Base-by-base conservation (phyloP, 139 green algal genomes). In the Chloropicon primus region DNA sequence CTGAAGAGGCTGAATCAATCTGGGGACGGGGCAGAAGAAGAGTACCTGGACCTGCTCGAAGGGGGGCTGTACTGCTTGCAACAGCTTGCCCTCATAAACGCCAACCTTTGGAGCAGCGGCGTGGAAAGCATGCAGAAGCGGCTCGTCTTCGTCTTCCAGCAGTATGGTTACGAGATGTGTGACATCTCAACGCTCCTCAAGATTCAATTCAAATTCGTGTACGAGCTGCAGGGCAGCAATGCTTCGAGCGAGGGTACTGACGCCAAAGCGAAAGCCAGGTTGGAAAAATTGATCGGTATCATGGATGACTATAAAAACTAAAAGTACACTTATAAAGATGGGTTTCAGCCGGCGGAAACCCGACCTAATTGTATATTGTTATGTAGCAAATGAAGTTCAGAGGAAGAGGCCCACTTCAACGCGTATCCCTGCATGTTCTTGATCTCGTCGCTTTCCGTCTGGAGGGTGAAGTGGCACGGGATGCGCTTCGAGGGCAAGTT, bases 31-130 rank as follows among this genome's bases (percentile, higher is more conserved):
- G 86, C 87, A n/a, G 85, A 87, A 2, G 17, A 85, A n/a, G 85
- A 5, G 1, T 80, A 80, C 80, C 17, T 83, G 5, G 84, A 79
- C 25, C 84, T 85, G 21, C 77, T 95, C 80, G 91, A 92, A 41
- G 89, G 88, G 2, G 92, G 93, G 1, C 85, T 94, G 41, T 96
- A 88, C 84, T 93, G 87, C 2, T 82, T 96, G 84, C 91, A 97
- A 85, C 87, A 90, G 79, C 73, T 85, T 26, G 24, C 24, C 10
- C 24, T 75, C 5, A 17, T 75, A 27, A 17, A 5, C 5, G 72
- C 5, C 25, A 22, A 17, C 72, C 5, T 75, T 17, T 75, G 72
- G 72, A 75, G 72, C 72, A 28, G 25, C 25, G 72, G 72, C 10
- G 72, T 41, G 10, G 5, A 5, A 5, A 28, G 72, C 24, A 5